phyloP scores from a whole-genome alignment of 805 yeast species.

The Zygosaccharomyces bailii region DNA sequence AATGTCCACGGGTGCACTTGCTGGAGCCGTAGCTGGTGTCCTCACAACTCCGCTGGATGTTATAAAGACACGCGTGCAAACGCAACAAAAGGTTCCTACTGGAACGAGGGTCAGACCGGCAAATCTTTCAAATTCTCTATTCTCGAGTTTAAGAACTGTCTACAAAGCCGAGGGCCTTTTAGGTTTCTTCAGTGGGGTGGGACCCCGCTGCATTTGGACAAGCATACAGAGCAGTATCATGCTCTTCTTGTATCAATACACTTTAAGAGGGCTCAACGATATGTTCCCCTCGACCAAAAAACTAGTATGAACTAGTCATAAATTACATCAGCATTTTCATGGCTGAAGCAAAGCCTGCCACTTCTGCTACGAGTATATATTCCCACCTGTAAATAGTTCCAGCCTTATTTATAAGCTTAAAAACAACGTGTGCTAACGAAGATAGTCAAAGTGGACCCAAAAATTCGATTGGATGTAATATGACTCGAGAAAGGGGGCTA shows the following conservation, averaged over 20 bases:
- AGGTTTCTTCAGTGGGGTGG: slow-evolving; percentile 91
- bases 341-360: too few relatives aligned
- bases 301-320: background rate
- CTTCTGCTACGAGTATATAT: too few relatives aligned
- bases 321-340: background rate
- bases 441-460: background rate
- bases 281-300: slow-evolving; percentile 4
- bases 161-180: slow-evolving; percentile 69
- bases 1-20: slow-evolving; percentile 86
- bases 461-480: too few relatives aligned
- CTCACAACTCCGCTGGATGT: slow-evolving; percentile 91
- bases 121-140: slow-evolving; percentile 41
- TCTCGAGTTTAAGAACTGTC: slow-evolving; percentile 51
- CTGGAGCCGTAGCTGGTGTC: slow-evolving; percentile 90
- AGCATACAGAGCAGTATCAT: slow-evolving; percentile 91
- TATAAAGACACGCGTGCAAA: slow-evolving; percentile 87
- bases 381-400: slow-evolving; percentile 6
- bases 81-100: slow-evolving; percentile 51
- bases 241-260: slow-evolving; percentile 80
- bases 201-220: slow-evolving; percentile 96
- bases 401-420: background rate
- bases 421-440: background rate
- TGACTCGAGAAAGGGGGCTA: background rate
- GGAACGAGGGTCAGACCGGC: slow-evolving; percentile 20
- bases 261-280: slow-evolving; percentile 47